These are phyloP conservation scores for Lachnellula suecica DNA, from an alignment of 2,329 filamentous ascomycete species.

Conservation along the genomic window DNA sequence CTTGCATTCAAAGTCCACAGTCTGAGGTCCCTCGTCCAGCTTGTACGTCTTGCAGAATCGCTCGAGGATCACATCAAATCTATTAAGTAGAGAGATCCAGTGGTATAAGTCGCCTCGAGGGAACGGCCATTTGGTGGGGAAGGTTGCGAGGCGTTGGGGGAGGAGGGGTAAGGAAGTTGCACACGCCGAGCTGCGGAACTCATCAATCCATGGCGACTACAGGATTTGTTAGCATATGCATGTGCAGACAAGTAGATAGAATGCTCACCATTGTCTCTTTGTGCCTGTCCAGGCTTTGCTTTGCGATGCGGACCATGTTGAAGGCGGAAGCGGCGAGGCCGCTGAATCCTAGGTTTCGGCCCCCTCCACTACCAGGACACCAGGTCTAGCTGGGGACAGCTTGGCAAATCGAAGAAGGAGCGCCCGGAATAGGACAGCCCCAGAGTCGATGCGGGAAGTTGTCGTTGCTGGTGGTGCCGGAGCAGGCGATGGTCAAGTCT, in stretches of 20 bases:
- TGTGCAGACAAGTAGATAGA: not conserved
- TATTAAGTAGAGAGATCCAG: constrained; percentile 93
- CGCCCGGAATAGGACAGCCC: constrained; percentile 36
- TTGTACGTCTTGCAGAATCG: constrained; percentile 78
- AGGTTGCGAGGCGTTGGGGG: constrained; percentile 72
- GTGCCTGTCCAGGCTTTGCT: constrained; percentile 66
- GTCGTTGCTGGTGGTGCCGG: constrained; percentile 12
- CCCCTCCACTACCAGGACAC: constrained; percentile 50
- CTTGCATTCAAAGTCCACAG: constrained; percentile 67
- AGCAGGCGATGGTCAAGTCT: constrained; percentile 5
- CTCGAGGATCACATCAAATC: constrained; percentile 87
- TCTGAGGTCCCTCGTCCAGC: constrained; percentile 78
- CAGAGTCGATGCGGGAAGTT: constrained; percentile 12
- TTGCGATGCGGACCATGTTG: constrained; percentile 69
- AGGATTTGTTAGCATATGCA: constrained; percentile 20
- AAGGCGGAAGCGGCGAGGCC: constrained; percentile 57
- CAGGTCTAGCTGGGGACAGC: constrained; percentile 26
- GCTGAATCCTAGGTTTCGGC: constrained; percentile 38
- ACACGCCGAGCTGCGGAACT: constrained; percentile 73
- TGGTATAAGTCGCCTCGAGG: constrained; percentile 95
- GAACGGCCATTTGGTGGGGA: constrained; percentile 91
- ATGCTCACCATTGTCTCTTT: constrained; percentile 62
- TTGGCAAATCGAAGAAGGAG: constrained; percentile 31
- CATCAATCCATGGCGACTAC: constrained; percentile 83
- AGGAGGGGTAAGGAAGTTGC: constrained; percentile 72